Conservation (phyloP, 192 early-diverging fungal genomes). For the Gaertneriomyces sp. region DNA sequence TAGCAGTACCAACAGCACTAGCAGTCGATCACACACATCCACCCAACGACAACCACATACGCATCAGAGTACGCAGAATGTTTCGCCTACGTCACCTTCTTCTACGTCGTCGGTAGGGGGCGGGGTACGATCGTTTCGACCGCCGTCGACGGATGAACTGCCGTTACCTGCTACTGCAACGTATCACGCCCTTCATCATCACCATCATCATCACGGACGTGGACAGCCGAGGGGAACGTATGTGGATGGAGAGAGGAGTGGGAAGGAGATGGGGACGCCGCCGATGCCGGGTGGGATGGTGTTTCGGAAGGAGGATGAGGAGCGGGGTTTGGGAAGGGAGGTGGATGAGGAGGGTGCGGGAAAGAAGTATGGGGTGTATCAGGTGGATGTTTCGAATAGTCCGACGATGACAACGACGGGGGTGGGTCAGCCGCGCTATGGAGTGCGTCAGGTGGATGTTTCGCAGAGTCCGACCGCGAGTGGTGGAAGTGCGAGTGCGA, state of each 20-base stretch:
- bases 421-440: not conserved
- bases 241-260: not conserved
- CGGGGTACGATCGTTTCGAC: too few relatives aligned
- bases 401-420: not conserved
- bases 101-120: too few relatives aligned
- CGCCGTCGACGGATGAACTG: not conserved
- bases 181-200: not conserved
- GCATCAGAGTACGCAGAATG: too few relatives aligned
- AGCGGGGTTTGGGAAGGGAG: not conserved
- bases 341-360: too few relatives aligned
- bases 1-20: not conserved
- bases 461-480: not conserved
- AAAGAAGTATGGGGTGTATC: too few relatives aligned
- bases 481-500: not conserved
- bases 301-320: not conserved
- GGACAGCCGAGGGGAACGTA: not conserved
- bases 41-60: too few relatives aligned
- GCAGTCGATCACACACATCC: too few relatives aligned
- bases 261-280: not conserved
- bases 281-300: not conserved
- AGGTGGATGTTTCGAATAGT: too few relatives aligned
- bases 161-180: conserved; percentile 26
- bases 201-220: conserved; percentile 10
- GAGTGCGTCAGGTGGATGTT: not conserved
- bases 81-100: too few relatives aligned